Base-by-base conservation (phyloP, 192 early-diverging fungal genomes). In the Coemansia sp. region DNA sequence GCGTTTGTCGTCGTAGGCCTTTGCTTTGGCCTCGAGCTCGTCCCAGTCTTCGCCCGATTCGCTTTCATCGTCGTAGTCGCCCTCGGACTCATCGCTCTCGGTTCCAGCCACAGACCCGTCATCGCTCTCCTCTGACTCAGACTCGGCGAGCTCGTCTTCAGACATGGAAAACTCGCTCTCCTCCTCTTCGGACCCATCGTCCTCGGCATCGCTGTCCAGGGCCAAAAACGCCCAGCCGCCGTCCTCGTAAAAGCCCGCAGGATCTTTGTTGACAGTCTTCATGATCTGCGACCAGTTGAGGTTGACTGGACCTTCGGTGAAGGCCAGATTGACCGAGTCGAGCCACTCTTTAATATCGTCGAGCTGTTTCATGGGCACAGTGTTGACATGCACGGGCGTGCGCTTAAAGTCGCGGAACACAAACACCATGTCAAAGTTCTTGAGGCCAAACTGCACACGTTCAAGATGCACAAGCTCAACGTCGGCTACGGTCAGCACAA, bases 401-500 rank as follows among this genome's bases (percentile, higher is more conserved):
- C 91, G 82, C 42, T 84, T 84, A 70, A 89, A 96, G 76, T 99
- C 97, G 74, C 95, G 95, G 84, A 93, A 96, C 4, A 97, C 87
- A 82, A 97, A 93, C 8, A 99, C 97, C 83, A 97, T 84, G 86
- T 99, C 97, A 85, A 99, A 99, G 79, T 96, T 96, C 84, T 94
- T 94, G 34, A 97, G 82, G 6, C 93, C 93, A 81, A 97, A 97
- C 85, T 96, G 85, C 52, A 99, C 91, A 66, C 97, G 91, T 84
- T 99, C 97, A 60, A 99, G 84, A 68, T 97, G 94, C 11, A 90
- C 96, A 51, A 95, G 83, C 81, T 98, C 94, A 15, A 99, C 91
- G 56, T 99, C 97, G 10, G 83, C 82, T 10, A 99, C 77, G 1
- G 95, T 93, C 44, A 96, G 84, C 14, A 97, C 88, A 36, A 96